Evolutionary conservation across 306 rosid species (phyloP).

Genomic region (Cicer yamashitae): DNA sequence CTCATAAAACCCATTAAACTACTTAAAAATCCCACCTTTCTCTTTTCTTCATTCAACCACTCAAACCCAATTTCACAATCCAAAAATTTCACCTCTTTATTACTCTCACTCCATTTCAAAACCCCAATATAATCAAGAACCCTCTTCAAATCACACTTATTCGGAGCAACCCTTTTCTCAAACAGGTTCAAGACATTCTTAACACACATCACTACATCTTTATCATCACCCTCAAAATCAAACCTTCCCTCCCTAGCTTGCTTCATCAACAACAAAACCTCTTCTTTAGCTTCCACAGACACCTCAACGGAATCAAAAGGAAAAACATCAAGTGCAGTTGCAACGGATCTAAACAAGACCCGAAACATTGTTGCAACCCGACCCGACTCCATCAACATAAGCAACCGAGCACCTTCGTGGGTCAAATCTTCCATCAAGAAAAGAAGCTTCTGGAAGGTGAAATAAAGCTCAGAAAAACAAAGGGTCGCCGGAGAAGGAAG

Average conservation of each 20-base stretch:
- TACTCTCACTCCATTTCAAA: conserved; percentile 63
- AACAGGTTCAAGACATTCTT: conserved; percentile 52
- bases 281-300: conserved; percentile 58
- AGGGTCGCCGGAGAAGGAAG: conserved; percentile 50
- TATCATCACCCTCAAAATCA: conserved; percentile 61
- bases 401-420: conserved; percentile 62
- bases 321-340: conserved; percentile 67
- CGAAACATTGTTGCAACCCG: conserved; percentile 58
- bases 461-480: conserved; percentile 70
- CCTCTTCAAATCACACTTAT: conserved; percentile 49
- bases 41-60: conserved; percentile 47
- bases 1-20: conserved; percentile 64
- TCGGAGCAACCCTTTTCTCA: conserved; percentile 54
- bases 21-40: conserved; percentile 47
- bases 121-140: conserved; percentile 69
- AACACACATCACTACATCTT: conserved; percentile 47
- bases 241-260: conserved; percentile 59
- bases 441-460: conserved; percentile 68
- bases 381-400: conserved; percentile 67
- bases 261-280: conserved; percentile 54
- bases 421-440: conserved; percentile 64
- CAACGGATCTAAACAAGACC: conserved; percentile 55
- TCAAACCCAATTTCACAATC: conserved; percentile 69
- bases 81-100: conserved; percentile 72
- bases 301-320: conserved; percentile 47